These are phyloP conservation scores for Calycina marina DNA, from an alignment of 2,329 filamentous ascomycete genomes.

Conservation along the genomic window DNA sequence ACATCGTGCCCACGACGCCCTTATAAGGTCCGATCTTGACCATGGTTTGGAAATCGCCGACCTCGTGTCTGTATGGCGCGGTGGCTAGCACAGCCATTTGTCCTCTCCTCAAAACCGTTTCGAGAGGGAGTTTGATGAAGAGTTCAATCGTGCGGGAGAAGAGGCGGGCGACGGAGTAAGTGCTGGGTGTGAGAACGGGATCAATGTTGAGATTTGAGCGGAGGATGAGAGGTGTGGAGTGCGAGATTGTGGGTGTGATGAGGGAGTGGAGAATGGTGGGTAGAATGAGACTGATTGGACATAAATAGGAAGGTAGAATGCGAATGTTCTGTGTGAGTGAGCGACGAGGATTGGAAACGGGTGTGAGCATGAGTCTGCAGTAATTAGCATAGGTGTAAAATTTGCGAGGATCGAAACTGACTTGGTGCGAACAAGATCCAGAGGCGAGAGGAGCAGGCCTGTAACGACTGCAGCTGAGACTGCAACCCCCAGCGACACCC, in stretches of 20 bases:
- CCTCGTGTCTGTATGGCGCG: conserved; percentile 3
- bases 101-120: conserved; percentile 79
- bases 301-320: conserved; percentile 62
- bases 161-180: conserved; percentile 75
- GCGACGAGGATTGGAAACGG: conserved; percentile 60
- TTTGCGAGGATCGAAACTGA: conserved; percentile 9
- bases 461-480: conserved; percentile 52
- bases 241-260: conserved; percentile 67
- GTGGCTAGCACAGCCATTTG: conserved; percentile 56
- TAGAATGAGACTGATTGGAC: conserved; percentile 54
- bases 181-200: conserved; percentile 62
- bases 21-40: conserved; percentile 68
- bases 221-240: conserved; percentile 72
- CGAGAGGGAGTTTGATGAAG: conserved; percentile 75
- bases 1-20: conserved; percentile 86
- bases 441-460: conserved; percentile 66
- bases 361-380: conserved; percentile 66
- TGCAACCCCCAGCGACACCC: conserved; percentile 64
- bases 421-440: conserved; percentile 79
- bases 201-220: conserved; percentile 77
- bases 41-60: conserved; percentile 48
- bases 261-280: conserved; percentile 82
- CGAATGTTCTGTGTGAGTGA: conserved; percentile 60
- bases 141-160: conserved; percentile 66
- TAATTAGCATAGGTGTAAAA: conserved; percentile 14